Evolutionary conservation across 2,329 filamentous ascomycete genomes (phyloP).

Genomic region (Shiraia sp.): DNA sequence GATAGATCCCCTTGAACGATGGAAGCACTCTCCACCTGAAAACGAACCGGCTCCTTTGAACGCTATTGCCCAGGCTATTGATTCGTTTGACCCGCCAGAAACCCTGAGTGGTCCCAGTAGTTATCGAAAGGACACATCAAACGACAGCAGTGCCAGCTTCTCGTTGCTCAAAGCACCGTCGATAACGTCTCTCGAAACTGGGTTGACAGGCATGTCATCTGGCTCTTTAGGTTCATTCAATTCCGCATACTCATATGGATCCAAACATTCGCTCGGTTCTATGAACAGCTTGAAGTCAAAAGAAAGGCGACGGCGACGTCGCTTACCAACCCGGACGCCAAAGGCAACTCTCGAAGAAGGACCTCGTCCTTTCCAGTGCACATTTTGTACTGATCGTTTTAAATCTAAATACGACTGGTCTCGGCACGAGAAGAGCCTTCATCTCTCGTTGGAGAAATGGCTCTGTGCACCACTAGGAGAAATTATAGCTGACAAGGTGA

Average conservation of each 20-base stretch:
- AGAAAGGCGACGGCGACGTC: slow-evolving; percentile 61
- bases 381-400: slow-evolving; percentile 46
- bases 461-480: slow-evolving; percentile 64
- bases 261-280: slow-evolving; percentile 60
- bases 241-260: slow-evolving; percentile 61
- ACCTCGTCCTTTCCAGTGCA: slow-evolving; percentile 41
- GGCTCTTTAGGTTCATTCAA: slow-evolving; percentile 58
- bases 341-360: slow-evolving; percentile 26
- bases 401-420: slow-evolving; percentile 49
- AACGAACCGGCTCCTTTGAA: slow-evolving; percentile 68
- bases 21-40: slow-evolving; percentile 70
- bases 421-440: slow-evolving; percentile 46
- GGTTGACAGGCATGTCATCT: slow-evolving; percentile 54
- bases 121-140: slow-evolving; percentile 56
- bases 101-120: slow-evolving; percentile 42
- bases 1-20: slow-evolving; percentile 66
- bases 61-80: slow-evolving; percentile 66
- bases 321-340: slow-evolving; percentile 47
- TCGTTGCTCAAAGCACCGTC: slow-evolving; percentile 58
- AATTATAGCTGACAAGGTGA: slow-evolving; percentile 59
- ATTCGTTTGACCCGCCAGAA: slow-evolving; percentile 39
- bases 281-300: slow-evolving; percentile 57
- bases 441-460: slow-evolving; percentile 46
- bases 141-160: slow-evolving; percentile 51
- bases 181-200: slow-evolving; percentile 58